Base-by-base conservation (phyloP, 2,329 filamentous ascomycete genomes). In the Trichoderma afroharzianum region DNA sequence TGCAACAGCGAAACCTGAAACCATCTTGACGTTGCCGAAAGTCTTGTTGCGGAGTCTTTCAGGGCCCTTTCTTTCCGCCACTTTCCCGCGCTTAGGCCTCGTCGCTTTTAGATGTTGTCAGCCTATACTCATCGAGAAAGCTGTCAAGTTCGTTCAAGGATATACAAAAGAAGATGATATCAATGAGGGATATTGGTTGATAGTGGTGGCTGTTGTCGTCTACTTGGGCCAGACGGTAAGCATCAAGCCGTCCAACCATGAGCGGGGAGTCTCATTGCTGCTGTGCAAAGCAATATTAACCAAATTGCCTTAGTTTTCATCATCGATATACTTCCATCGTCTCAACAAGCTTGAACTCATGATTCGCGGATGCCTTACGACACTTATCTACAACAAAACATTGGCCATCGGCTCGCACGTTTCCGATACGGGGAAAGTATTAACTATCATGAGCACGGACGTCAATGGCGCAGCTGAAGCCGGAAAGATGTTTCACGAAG, bases 381-480 rank as follows among this genome's bases (percentile, higher is more conserved):
- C 78, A 1, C 76, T 85, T 1, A 81, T 81, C 62, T 77, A 84
- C 69, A 63, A 78, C 28, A 80, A 80, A 47, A 76, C 76, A 0
- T 74, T 82, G 66, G 69, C 73, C 6, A 75, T 71, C 4, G 73
- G 74, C 24, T 72, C 73, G 1, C 53, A 66, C 14, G 50, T 50
- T 24, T 76, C 79, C 55, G 77, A 79, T 18, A 76, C 81, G 15
- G 80, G 79, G 3, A 78, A 77, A 36, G 79, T 80, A 2, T 74
- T 81, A 2, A 82, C 82, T 0, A 76, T 85, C 0, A 81, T 82
- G 76, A 85, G 79, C 71, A 84, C 78, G 2, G 83, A 85, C 74
- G 77, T 80, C 2, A 79, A 81, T 14, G 78, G 75, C 66, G 74
- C 84, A 0, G 78, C 78, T 1, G 74, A 74, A 0, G 76, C 80